These are phyloP conservation scores for Venturia nashicola DNA, from an alignment of 2,329 filamentous ascomycete species.

Conservation along the genomic window DNA sequence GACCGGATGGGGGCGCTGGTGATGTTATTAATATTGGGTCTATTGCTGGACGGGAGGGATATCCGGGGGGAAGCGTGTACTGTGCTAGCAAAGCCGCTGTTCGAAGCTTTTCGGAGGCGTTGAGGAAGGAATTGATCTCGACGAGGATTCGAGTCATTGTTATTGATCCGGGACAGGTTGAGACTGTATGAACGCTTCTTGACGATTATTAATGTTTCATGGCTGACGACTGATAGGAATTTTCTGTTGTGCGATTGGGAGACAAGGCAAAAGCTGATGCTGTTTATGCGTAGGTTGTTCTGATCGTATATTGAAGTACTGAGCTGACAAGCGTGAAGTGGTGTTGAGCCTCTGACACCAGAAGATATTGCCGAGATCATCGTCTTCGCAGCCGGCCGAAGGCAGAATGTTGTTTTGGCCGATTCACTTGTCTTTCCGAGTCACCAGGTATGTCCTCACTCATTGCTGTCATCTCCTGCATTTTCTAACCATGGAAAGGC, in stretches of 20 bases:
- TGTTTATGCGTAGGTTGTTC: constrained; percentile 59
- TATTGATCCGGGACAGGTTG: constrained; percentile 84
- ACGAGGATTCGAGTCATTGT: constrained; percentile 75
- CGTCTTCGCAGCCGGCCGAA: constrained; percentile 71
- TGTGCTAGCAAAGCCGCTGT: constrained; percentile 88
- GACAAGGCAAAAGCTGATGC: constrained; percentile 83
- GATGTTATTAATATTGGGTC: constrained; percentile 95
- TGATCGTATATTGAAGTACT: background rate
- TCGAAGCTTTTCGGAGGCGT: constrained; percentile 67
- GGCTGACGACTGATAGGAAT: constrained; percentile 39
- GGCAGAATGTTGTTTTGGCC: constrained; percentile 83
- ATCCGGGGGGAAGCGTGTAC: constrained; percentile 79
- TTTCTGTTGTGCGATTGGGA: constrained; percentile 79
- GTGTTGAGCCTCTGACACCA: constrained; percentile 68
- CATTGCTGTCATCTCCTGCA: background rate
- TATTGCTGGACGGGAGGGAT: constrained; percentile 81
- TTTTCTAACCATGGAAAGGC: background rate
- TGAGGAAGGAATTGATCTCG: constrained; percentile 73
- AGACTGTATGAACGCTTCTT: constrained; percentile 44
- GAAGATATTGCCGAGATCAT: constrained; percentile 87
- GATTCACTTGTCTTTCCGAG: constrained; percentile 80
- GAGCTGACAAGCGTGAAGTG: constrained; percentile 26
- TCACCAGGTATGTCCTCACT: constrained; percentile 58
- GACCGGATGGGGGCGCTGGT: constrained; percentile 58
- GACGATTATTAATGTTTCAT: constrained; percentile 22